A percentile compares a stretch with the other conserved stretches of the same genome.
phyloP scores from a whole-genome alignment of 2,329 filamentous ascomycete species.

The Talaromyces sp. region DNA sequence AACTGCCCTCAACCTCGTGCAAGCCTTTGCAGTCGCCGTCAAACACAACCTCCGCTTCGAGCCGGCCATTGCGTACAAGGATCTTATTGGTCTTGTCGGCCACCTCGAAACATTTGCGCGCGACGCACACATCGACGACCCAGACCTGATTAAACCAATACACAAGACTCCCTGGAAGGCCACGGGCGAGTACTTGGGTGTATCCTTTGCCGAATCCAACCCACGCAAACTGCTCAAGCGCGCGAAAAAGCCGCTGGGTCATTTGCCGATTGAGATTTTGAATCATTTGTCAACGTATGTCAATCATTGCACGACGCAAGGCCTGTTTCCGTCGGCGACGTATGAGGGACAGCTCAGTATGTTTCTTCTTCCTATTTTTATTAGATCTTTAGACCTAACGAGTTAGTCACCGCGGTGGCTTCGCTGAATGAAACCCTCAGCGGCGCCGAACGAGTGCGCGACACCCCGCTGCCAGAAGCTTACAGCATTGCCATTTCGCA shows the following conservation, averaged over 20 bases:
- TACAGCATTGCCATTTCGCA: slow-evolving; percentile 81
- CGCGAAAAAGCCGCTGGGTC: slow-evolving; percentile 66
- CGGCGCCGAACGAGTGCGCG: slow-evolving; percentile 70
- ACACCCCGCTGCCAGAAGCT: slow-evolving; percentile 74
- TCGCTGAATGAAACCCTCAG: slow-evolving; percentile 66
- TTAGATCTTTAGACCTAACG: slow-evolving; percentile 8
- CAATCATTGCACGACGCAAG: slow-evolving; percentile 50
- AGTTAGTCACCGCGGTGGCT: slow-evolving; percentile 52
- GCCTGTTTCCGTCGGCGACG: slow-evolving; percentile 28
- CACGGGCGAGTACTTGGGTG: slow-evolving; percentile 65
- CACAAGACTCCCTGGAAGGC: slow-evolving; percentile 55
- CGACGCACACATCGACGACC: slow-evolving; percentile 42
- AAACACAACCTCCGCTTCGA: slow-evolving; percentile 83
- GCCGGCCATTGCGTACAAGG: slow-evolving; percentile 70
- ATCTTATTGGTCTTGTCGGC: slow-evolving; percentile 62
- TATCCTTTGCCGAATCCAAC: slow-evolving; percentile 72
- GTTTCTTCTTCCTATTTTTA: slow-evolving; percentile 5
- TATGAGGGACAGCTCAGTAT: slow-evolving; percentile 34
- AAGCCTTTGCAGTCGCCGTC: slow-evolving; percentile 69
- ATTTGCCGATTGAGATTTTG: slow-evolving; percentile 77
- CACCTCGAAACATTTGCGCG: slow-evolving; percentile 72
- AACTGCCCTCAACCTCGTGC: slow-evolving; percentile 68
- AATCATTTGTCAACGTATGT: slow-evolving; percentile 64
- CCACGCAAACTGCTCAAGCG: slow-evolving; percentile 72
- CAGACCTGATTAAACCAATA: slow-evolving; percentile 25